Evolutionary conservation across 2,329 filamentous ascomycete species (phyloP), one percentile per base, ranked within the genome.

Genomic region (Talaromyces sp.): DNA sequence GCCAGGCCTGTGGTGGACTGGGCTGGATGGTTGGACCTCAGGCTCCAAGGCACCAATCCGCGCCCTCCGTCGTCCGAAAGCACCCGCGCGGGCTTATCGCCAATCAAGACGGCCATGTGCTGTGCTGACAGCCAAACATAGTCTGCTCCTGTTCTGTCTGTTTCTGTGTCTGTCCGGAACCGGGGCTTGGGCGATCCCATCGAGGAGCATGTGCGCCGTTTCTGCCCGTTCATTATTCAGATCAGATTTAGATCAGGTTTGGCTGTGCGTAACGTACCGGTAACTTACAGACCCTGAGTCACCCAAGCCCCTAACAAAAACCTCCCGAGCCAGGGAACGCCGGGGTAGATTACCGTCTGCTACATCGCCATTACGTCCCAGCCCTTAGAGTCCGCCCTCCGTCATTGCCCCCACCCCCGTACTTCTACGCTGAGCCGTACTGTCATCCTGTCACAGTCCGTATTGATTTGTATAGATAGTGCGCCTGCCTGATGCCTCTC

Each of bases 91-190:
- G 41, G 39, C 39, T 54, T 60, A 50, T 60, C 64, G 52, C 64
- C 64, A 66, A 62, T 66, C 59, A 66, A 65, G 58, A 9, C 22
- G 50, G 37, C 63, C 63, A 65, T 60, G 63, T 52, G 63, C 57
- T 33, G 49, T 22, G n/a, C 39, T 43, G 16, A 24, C 35, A n/a
- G 56, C 16, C 50, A 56, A 43, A 43, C 56, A 13, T 43, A 31
- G 19, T 47, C 13, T 24, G 45, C 19, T 45, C 47, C 5, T 33
- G 49, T 52, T 33, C 49, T 33, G 14, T 52, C 49, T 49, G 45
- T 49, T 24, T 50, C 47, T 50, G 47, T 31, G 47, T 50, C 47
- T 52, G 31, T 54, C 50, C 31, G 50, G 50, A 35, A 35, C 50
- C 50, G n/a, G 27, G 49, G 14, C 13, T 5, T 13, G 24, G 47